Base-by-base conservation (phyloP, 2,329 filamentous ascomycete species). In the Penicillium aurantiogriseum region DNA sequence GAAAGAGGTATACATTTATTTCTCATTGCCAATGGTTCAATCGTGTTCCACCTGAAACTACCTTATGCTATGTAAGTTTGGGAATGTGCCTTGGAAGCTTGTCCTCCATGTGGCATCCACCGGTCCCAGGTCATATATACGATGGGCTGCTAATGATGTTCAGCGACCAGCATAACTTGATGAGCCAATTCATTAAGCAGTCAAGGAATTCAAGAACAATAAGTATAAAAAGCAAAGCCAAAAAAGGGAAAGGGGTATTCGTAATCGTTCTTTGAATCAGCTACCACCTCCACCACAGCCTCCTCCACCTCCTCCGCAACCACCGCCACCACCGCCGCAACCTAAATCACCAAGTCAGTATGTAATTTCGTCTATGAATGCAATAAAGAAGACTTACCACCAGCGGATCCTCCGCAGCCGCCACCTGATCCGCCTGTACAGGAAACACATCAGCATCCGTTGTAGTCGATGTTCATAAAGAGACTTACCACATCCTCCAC, bases 401-500 rank as follows among this genome's bases (percentile, higher is more conserved):
- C 54, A 17, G 58, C 57, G 21, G 59, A 54, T 19, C 65, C 58
- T 10, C 65, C 54, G 4, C 63, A 49, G 15, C 57, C 46, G 7
- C 61, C 56, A 10, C 57, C 43, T 35, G 53, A 51, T 15, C 40
- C 35, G 19, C 52, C 54, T 56, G 15, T 40, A 25, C 10, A 31
- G 31, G 13, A 15, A 44, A 39, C 11, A 44, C 11, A 51, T 56
- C 4, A 56, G 42, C 9, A 42, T 38, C 27, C 10, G 52, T 27
- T 17, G 36, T 6, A 25, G 21, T 40, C 19, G 19, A 31, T 8
- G n/a, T 13, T 19, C 23, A 36, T 10, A 8, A 21, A 42, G 35
- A 29, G 8, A 56, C 54, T 33, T 46, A 29, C 60, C 54, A 15
- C 62, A 53, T 5, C 63, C 48, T 8, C 64, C 56, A 25, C 68